Evolutionary conservation across 306 rosid genomes (phyloP).

Genomic region (Corylus americana): DNA sequence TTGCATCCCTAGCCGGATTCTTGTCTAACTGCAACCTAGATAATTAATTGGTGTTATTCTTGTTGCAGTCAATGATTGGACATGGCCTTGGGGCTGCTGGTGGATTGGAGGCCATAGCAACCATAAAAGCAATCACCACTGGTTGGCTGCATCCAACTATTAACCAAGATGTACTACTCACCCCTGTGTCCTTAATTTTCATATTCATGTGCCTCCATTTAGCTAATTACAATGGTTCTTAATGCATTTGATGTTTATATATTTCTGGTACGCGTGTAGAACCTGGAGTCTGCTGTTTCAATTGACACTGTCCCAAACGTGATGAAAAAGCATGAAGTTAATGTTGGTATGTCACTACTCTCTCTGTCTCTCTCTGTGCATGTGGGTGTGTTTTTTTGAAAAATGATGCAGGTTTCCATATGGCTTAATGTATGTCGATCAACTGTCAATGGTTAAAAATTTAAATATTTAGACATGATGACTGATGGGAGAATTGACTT

Average conservation of each 20-base stretch:
- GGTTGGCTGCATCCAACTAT: conserved; percentile 81
- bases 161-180: conserved; percentile 53
- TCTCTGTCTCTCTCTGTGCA: neutral
- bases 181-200: neutral
- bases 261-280: conserved; percentile 30
- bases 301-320: conserved; percentile 66
- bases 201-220: conserved; percentile 1
- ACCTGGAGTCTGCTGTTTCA: conserved; percentile 64
- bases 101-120: conserved; percentile 76
- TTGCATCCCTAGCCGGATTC: no score
- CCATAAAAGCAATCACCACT: conserved; percentile 67
- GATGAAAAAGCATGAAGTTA: conserved; percentile 71
- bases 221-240: neutral
- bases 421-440: neutral
- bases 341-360: conserved; percentile 54
- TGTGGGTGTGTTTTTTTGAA: neutral
- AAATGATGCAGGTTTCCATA: neutral
- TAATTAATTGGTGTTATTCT: neutral
- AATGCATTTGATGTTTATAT: conserved; percentile 1
- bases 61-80: conserved; percentile 72
- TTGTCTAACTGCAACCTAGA: neutral
- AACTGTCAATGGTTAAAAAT: neutral
- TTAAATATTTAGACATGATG: neutral
- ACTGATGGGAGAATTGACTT: neutral
- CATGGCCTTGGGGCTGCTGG: conserved; percentile 84